phyloP scores from a whole-genome alignment of 2,329 filamentous ascomycete genomes.

The Cladophialophora carrionii region DNA sequence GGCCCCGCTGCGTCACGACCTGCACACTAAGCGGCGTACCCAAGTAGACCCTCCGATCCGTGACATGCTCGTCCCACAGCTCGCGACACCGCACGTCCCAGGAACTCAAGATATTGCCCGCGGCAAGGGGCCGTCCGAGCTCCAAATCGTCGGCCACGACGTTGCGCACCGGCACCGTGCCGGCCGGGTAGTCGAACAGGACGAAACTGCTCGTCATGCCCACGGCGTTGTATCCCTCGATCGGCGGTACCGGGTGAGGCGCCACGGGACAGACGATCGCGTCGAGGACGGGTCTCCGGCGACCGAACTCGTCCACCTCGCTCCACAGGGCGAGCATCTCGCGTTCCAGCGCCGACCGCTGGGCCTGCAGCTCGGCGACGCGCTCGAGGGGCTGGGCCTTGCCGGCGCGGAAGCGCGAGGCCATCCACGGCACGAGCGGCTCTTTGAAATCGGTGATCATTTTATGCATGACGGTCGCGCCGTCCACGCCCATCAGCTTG shows the following conservation, averaged over 20 bases:
- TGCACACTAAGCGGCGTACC: slow-evolving; percentile 61
- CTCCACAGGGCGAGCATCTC: slow-evolving; percentile 62
- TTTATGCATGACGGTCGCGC: slow-evolving; percentile 60
- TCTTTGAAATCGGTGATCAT: slow-evolving; percentile 60
- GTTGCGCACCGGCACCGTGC: slow-evolving; percentile 58
- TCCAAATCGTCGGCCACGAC: slow-evolving; percentile 57
- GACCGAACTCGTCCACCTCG: slow-evolving; percentile 38
- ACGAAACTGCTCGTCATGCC: slow-evolving; percentile 66
- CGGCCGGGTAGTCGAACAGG: slow-evolving; percentile 65
- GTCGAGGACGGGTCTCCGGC: slow-evolving; percentile 55
- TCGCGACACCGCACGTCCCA: slow-evolving; percentile 65
- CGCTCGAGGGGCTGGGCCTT: slow-evolving; percentile 53
- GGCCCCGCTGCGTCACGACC: slow-evolving; percentile 58
- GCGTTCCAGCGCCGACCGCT: slow-evolving; percentile 57
- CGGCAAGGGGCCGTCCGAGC: slow-evolving; percentile 51
- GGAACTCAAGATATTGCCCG: slow-evolving; percentile 49
- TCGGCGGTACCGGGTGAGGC: slow-evolving; percentile 64
- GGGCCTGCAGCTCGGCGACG: slow-evolving; percentile 57
- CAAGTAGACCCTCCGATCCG: slow-evolving; percentile 59
- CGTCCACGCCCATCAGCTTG: slow-evolving; percentile 62
- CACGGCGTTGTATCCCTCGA: slow-evolving; percentile 65
- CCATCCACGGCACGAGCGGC: slow-evolving; percentile 64
- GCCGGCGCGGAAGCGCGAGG: slow-evolving; percentile 55
- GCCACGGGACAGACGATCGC: slow-evolving; percentile 66
- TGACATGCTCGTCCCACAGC: slow-evolving; percentile 58